These are phyloP conservation scores for Panus rudis DNA, from an alignment of 768 basidiomycete genomes.

Conservation along the genomic window DNA sequence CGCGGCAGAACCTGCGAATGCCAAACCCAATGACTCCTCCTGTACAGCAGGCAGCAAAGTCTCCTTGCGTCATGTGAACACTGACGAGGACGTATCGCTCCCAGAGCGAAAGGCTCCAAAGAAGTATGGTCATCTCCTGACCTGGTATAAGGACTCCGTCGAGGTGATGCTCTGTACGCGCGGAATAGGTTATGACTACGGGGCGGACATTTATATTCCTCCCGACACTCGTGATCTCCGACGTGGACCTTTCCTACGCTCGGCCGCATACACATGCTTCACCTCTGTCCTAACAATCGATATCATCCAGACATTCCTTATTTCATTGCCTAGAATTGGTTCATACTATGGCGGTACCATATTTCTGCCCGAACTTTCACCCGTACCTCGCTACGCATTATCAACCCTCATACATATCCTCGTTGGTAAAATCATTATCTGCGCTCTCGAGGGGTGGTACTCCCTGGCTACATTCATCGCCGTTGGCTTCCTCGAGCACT, in stretches of 20 bases:
- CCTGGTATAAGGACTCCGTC: conserved; percentile 27
- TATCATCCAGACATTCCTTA: conserved; percentile 40
- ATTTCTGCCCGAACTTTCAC: conserved; percentile 27
- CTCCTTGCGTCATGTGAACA: too few species aligned
- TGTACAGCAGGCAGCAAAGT: too few species aligned
- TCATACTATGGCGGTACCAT: conserved; percentile 29
- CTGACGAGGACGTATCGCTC: too few species aligned
- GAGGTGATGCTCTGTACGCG: conserved; percentile 48
- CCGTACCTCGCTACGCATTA: conserved; percentile 26
- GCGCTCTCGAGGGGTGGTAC: conserved; percentile 15
- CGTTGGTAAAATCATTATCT: conserved; percentile 7
- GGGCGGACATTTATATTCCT: conserved; percentile 23
- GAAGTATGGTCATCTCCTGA: background rate
- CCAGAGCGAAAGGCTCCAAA: background rate
- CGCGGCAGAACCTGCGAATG: too few species aligned
- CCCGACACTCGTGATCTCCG: conserved; percentile 33
- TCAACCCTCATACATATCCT: background rate
- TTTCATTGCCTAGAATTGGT: conserved; percentile 28
- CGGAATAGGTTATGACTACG: conserved; percentile 59
- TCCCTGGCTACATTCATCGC: conserved; percentile 17
- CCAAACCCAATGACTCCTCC: too few species aligned
- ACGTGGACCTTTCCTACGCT: conserved; percentile 25
- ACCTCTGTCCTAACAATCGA: conserved; percentile 36
- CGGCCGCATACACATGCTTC: conserved; percentile 28
- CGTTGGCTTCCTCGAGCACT: conserved; percentile 23